Conservation (phyloP, 306 rosid species). For the Fagus sylvatica region DNA sequence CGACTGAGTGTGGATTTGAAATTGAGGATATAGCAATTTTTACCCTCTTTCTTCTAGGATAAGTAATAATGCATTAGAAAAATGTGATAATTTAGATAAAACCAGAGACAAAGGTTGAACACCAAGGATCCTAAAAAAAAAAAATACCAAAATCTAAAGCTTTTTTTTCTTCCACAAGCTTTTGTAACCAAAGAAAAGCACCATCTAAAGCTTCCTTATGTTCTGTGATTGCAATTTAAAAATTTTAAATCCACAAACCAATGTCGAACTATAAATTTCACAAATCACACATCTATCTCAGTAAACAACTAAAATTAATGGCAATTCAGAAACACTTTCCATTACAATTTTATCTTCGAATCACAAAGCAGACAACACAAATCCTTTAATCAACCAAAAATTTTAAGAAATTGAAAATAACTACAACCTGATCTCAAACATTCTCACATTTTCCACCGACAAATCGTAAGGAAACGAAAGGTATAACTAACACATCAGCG, state of each 20-base stretch:
- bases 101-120: not conserved
- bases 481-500: not conserved
- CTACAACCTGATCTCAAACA: constrained; percentile 10
- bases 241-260: not conserved
- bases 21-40: too few species aligned
- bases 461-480: constrained; percentile 13
- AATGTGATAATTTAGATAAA: too few species aligned
- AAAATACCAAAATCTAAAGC: not conserved
- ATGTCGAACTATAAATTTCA: not conserved
- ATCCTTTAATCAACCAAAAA: constrained; percentile 14
- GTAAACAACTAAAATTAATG: not conserved
- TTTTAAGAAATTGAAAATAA: not conserved
- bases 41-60: too few species aligned
- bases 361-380: not conserved
- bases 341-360: not conserved
- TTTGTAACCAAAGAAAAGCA: not conserved
- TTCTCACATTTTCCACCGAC: constrained; percentile 14
- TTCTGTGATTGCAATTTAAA: not conserved
- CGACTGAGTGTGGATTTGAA: too few species aligned
- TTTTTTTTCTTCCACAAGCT: not conserved
- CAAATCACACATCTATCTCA: not conserved
- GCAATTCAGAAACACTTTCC: not conserved
- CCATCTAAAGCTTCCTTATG: not conserved
- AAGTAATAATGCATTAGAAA: too few species aligned
- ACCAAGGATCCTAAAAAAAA: not conserved